phyloP scores from a whole-genome alignment of 1,284 basidiomycete species.

The Melampsora occidentalis region DNA sequence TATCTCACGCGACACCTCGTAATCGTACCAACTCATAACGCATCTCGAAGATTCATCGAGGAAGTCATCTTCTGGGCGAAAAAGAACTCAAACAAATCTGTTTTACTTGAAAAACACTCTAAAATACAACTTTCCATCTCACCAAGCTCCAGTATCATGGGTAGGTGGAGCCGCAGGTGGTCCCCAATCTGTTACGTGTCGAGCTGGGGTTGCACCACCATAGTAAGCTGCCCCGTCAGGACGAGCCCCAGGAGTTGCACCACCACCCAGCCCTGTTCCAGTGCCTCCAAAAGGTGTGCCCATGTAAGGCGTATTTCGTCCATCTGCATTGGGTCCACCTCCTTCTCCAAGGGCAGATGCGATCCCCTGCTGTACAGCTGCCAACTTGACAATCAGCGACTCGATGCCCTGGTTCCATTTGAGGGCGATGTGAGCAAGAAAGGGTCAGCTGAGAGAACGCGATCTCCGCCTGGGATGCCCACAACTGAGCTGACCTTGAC shows the following conservation, averaged over 20 bases:
- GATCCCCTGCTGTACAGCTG: constrained; percentile 42
- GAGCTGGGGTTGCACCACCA: constrained; percentile 36
- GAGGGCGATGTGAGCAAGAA: background rate
- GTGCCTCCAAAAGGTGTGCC: constrained; percentile 40
- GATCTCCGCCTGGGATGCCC: background rate
- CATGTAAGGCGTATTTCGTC: constrained; percentile 43
- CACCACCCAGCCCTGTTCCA: constrained; percentile 18
- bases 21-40: background rate
- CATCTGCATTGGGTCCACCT: constrained; percentile 38
- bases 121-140: background rate
- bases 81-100: background rate
- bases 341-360: constrained; percentile 37
- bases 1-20: too few relatives aligned
- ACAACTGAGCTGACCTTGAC: constrained; percentile 63
- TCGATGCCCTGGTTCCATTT: constrained; percentile 30
- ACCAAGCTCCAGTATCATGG: background rate
- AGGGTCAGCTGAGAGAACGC: background rate
- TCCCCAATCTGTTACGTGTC: constrained; percentile 29
- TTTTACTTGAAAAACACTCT: background rate
- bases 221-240: constrained; percentile 35
- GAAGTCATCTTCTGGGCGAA: background rate
- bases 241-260: constrained; percentile 31
- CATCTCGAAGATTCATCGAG: background rate
- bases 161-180: constrained; percentile 38
- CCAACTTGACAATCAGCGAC: constrained; percentile 43